These are phyloP conservation scores for Lichtheimia ramosa DNA, from an alignment of 371 early-diverging fungal species.

Conservation along the genomic window DNA sequence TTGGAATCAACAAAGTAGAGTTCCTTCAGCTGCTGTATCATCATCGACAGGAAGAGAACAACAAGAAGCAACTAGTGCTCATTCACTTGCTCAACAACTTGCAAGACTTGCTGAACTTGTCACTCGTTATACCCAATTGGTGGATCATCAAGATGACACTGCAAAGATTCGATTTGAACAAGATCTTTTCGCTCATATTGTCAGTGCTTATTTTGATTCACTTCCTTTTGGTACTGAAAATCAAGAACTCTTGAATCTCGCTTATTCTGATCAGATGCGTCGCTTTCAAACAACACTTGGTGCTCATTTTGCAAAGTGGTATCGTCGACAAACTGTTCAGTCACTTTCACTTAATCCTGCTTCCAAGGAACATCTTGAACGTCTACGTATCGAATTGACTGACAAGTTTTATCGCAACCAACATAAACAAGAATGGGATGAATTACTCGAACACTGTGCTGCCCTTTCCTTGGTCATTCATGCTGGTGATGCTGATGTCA, in stretches of 20 bases:
- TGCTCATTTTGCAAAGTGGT: conserved; percentile 52
- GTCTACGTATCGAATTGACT: conserved; percentile 32
- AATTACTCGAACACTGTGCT: conserved; percentile 34
- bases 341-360: conserved; percentile 48
- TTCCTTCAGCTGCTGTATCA: not conserved
- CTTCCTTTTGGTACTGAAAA: conserved; percentile 56
- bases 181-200: conserved; percentile 30
- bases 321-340: conserved; percentile 50
- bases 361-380: conserved; percentile 42
- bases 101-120: conserved; percentile 34
- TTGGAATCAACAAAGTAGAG: conserved; percentile 13
- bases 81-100: conserved; percentile 38
- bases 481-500: conserved; percentile 48
- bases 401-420: conserved; percentile 3
- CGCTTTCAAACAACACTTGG: conserved; percentile 50
- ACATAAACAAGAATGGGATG: conserved; percentile 23
- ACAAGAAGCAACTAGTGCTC: conserved; percentile 13
- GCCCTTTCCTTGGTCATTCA: conserved; percentile 46
- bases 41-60: not conserved
- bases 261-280: conserved; percentile 48
- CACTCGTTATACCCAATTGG: conserved; percentile 28
- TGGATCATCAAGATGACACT: conserved; percentile 1
- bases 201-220: conserved; percentile 29
- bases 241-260: conserved; percentile 44
- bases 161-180: conserved; percentile 27